Evolutionary conservation across 768 basidiomycete species (phyloP).

Genomic region (Pisolithus albus): DNA sequence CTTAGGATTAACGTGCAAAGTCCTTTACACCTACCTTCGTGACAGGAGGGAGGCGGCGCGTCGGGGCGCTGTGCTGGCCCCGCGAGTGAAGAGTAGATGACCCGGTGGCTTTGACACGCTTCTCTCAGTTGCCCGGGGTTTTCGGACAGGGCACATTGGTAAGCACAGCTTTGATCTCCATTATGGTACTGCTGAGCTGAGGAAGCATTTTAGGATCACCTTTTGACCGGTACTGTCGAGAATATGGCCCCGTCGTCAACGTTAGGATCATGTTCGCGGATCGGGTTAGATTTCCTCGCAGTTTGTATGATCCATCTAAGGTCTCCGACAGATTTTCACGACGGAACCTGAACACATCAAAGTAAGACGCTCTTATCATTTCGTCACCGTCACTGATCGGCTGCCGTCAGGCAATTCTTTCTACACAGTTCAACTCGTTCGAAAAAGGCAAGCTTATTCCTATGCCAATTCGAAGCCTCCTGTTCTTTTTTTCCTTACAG

Average conservation of each 20-base stretch:
- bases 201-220: conserved; percentile 22
- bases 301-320: background rate
- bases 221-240: conserved; percentile 15
- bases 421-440: conserved; percentile 38
- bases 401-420: conserved; percentile 33
- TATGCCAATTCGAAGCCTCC: conserved; percentile 6
- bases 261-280: conserved; percentile 32
- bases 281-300: conserved; percentile 23
- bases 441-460: conserved; percentile 29
- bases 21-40: conserved; percentile 42
- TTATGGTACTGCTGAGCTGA: background rate
- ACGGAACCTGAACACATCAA: conserved; percentile 45
- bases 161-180: background rate
- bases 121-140: conserved; percentile 13
- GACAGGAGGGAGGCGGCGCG: conserved; percentile 17
- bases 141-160: conserved; percentile 26
- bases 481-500: conserved; percentile 2
- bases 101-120: conserved; percentile 33
- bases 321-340: conserved; percentile 34
- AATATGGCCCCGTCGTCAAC: conserved; percentile 28
- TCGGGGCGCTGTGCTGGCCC: conserved; percentile 19
- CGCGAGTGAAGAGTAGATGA: conserved; percentile 27
- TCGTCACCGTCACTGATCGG: background rate
- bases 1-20: conserved; percentile 10
- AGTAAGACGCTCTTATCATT: conserved; percentile 9